These are phyloP conservation scores for Schoenoplectus triqueter DNA, from an alignment of 202 grass and related monocot genomes.

Conservation along the genomic window DNA sequence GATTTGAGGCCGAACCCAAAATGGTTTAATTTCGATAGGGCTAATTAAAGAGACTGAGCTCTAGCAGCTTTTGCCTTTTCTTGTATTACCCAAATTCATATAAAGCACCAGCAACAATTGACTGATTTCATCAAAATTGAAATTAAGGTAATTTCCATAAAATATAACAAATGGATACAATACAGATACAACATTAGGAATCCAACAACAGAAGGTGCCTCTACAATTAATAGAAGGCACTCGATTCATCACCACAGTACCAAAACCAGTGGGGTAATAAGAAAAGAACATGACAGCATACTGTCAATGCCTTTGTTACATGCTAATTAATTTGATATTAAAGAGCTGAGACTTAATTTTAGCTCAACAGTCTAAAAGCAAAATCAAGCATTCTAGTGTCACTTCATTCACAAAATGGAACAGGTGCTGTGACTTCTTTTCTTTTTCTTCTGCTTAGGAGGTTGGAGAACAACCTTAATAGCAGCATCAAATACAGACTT, in stretches of 20 bases:
- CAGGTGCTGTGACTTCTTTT: constrained; percentile 39
- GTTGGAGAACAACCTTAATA: constrained; percentile 51
- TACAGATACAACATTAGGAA: constrained; percentile 23
- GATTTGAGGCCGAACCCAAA: no score
- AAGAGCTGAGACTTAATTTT: constrained; percentile 13
- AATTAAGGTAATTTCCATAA: constrained; percentile 33
- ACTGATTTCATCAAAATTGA: constrained; percentile 1
- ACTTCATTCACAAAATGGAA: constrained; percentile 46
- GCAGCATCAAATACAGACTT: constrained; percentile 54
- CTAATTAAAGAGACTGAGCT: no score
- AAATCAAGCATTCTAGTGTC: constrained; percentile 15
- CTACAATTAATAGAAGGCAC: constrained; percentile 26
- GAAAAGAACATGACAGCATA: constrained; percentile 16
- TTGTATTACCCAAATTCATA: neutral
- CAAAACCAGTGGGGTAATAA: neutral
- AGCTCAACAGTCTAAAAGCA: constrained; percentile 33
- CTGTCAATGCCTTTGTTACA: constrained; percentile 26
- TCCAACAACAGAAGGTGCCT: constrained; percentile 25
- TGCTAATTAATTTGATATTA: constrained; percentile 29
- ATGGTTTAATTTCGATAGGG: no score
- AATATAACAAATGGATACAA: constrained; percentile 26
- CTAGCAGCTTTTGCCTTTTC: no score
- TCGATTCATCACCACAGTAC: constrained; percentile 12
- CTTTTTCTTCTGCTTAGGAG: constrained; percentile 47
- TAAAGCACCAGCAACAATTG: neutral